Evolutionary conservation across 2,329 filamentous ascomycete species (phyloP), one percentile per base, ranked within the genome.

Genomic region (Penicillium rolfsii): DNA sequence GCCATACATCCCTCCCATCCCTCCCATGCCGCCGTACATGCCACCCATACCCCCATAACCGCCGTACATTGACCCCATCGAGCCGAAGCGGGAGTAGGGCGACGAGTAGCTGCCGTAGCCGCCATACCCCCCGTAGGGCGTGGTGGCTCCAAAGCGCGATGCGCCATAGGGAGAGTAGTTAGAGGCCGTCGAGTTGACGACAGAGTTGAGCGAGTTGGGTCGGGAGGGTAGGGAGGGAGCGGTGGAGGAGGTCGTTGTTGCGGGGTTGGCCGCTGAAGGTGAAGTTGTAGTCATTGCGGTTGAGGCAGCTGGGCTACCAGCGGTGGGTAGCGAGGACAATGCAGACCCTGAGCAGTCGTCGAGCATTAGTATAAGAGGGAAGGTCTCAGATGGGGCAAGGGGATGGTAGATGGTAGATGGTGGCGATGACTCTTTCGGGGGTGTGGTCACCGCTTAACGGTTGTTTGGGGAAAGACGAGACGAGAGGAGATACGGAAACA

Each of bases 141-240:
- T 84, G 28, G 53, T 55, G n/a, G 83, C 73, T 30, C 84, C 85
- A 64, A 87, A 69, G 64, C 86, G 78, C 68, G 83, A 85, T 43
- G 81, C 77, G 58, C 84, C 84, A 72, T 86, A 86, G 7, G 81
- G 80, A 2, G 90, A 92, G 76, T 96, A 96, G 62, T 89, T 89
- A 5, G 91, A 89, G 46, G 93, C 92, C 72, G 93, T 97, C 73
- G 91, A 91, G 76, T 95, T 96, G 49, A 96, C 91, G 36, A 93
- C 83, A 2, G 90, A 84, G 66, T 87, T 87, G 63, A 98, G 86
- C 11, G 91, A 87, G 56, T 89, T 87, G 7, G 95, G 93, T 65
- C 92, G 87, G 59, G 91, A 88, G 50, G 95, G 95, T 24, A 98
- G 79, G 24, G 89, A 84, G 30, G 94, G 94, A 24, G 83, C 79